Conservation (phyloP, 2,329 filamentous ascomycete genomes). For the Exophiala spinifera region DNA sequence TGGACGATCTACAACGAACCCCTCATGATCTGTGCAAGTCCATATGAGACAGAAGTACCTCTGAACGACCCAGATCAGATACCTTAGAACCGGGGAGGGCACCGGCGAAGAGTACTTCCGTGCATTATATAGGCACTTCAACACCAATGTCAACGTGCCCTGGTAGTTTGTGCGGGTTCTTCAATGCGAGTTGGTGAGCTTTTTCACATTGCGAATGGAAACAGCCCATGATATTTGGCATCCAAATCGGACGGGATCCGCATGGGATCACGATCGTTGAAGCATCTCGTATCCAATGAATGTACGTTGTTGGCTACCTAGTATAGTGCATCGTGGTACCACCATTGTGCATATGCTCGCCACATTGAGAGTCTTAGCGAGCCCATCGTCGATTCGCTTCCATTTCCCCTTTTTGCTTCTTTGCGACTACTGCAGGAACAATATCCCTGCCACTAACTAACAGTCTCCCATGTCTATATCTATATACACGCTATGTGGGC, state of each 20-base stretch:
- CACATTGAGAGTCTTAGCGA: neutral
- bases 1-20: slow-evolving; percentile 22
- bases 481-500: too few relatives aligned
- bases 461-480: neutral
- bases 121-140: too few relatives aligned
- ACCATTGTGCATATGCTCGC: neutral
- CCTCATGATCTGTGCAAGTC: slow-evolving; percentile 16
- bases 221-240: too few relatives aligned
- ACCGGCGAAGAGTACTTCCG: too few relatives aligned
- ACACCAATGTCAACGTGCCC: too few relatives aligned
- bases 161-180: too few relatives aligned
- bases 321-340: neutral
- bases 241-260: too few relatives aligned
- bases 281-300: neutral
- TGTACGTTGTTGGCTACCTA: neutral
- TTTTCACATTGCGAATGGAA: too few relatives aligned
- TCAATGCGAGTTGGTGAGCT: too few relatives aligned
- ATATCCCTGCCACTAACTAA: neutral
- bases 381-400: neutral
- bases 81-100: too few relatives aligned
- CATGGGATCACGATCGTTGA: too few relatives aligned
- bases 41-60: slow-evolving; percentile 18
- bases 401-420: neutral
- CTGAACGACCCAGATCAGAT: slow-evolving; percentile 20
- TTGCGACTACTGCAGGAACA: neutral